Percentiles rank a stretch among this genome's conserved stretches.
Conservation (phyloP, 805 yeast genomes). For the Diddensiella santjacobensis region DNA sequence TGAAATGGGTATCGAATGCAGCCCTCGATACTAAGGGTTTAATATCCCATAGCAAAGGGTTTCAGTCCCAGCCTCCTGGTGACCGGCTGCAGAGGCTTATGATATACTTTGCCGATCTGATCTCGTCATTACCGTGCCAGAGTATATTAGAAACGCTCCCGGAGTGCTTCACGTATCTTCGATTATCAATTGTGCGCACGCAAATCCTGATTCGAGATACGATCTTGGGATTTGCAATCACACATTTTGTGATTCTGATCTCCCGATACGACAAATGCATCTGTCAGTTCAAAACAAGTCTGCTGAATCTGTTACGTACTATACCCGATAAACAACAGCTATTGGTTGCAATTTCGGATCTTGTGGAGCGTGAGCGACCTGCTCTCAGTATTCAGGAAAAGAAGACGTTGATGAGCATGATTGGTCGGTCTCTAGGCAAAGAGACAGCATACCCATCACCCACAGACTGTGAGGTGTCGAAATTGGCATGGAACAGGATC, state of each 20-base stretch:
- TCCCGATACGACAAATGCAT: slow-evolving; percentile 14
- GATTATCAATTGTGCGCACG: slow-evolving; percentile 18
- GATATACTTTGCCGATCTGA: slow-evolving; percentile 8
- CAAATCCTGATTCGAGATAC: slow-evolving; percentile 20
- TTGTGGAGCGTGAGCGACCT: slow-evolving; percentile 20
- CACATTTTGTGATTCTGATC: slow-evolving; percentile 17
- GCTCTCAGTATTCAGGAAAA: slow-evolving; percentile 14
- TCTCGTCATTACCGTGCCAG: slow-evolving; percentile 12
- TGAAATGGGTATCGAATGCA: slow-evolving; percentile 14
- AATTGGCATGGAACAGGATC: slow-evolving; percentile 19
- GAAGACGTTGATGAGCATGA: slow-evolving; percentile 17
- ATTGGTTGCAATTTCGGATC: slow-evolving; percentile 5
- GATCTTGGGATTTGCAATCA: slow-evolving; percentile 16
- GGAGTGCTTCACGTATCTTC: slow-evolving; percentile 19
- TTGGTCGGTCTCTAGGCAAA: slow-evolving; percentile 8
- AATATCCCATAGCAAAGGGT: not conserved
- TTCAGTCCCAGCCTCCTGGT: not conserved
- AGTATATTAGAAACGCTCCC: slow-evolving; percentile 15
- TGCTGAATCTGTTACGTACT: slow-evolving; percentile 8
- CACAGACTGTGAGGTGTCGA: slow-evolving; percentile 14
- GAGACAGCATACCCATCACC: not conserved
- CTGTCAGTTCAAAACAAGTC: slow-evolving; percentile 16
- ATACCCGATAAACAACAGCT: slow-evolving; percentile 2
- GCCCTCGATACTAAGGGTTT: slow-evolving; percentile 5
- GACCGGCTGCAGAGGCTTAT: slow-evolving; percentile 11